phyloP scores from a whole-genome alignment of 257 asterid genomes.

The Anisodus acutangulus region DNA sequence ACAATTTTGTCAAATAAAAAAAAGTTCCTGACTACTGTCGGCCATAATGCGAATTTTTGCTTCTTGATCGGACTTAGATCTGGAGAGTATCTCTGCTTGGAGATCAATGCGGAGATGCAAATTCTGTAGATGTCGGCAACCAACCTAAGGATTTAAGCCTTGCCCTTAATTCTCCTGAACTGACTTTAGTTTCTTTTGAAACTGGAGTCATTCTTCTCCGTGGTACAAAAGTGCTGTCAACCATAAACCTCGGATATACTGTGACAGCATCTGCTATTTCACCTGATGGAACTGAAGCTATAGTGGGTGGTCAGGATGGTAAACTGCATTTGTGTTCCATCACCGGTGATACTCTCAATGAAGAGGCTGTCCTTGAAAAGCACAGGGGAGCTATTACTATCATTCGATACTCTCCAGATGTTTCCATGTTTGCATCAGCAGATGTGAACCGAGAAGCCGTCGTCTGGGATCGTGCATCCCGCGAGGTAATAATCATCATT shows the following conservation, averaged over 20 bases:
- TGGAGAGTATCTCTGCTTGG: conserved; percentile 84
- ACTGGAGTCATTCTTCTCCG: conserved; percentile 74
- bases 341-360: conserved; percentile 64
- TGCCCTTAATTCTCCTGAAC: conserved; percentile 77
- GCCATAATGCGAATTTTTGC: conserved; percentile 35
- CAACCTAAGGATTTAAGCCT: conserved; percentile 88
- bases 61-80: conserved; percentile 52
- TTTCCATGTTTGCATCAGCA: conserved; percentile 86
- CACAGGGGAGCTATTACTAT: conserved; percentile 92
- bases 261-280: conserved; percentile 79
- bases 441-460: conserved; percentile 95
- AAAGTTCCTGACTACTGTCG: background rate
- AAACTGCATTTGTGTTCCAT: conserved; percentile 73
- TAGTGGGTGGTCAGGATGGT: conserved; percentile 93
- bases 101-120: conserved; percentile 76
- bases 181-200: conserved; percentile 72
- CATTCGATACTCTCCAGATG: conserved; percentile 91
- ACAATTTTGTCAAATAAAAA: conserved; percentile 4
- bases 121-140: conserved; percentile 71
- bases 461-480: conserved; percentile 84
- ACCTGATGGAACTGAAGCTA: conserved; percentile 89
- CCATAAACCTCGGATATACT: conserved; percentile 70
- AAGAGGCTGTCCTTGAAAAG: conserved; percentile 86
- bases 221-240: conserved; percentile 66
- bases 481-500: conserved; percentile 59